Conservation (phyloP, 129 eudicot species). For the Helichrysum umbraculigerum region DNA sequence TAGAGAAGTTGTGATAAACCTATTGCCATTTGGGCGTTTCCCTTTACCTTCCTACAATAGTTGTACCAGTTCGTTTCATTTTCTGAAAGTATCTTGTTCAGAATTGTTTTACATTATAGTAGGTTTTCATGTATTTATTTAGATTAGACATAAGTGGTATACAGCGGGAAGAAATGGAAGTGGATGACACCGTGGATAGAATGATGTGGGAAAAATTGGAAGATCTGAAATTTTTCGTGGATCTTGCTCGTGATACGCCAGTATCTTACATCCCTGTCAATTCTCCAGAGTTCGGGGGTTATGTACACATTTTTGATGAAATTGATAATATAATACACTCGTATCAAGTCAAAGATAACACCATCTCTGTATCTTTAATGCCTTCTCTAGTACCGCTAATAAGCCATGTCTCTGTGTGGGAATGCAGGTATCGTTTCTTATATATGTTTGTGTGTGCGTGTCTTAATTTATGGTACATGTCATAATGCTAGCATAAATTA, state of each 20-base stretch:
- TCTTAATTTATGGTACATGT: no score
- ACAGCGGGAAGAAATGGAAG: no score
- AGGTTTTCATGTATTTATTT: background rate
- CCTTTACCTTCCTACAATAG: background rate
- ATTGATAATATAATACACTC: no score
- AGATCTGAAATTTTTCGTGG: background rate
- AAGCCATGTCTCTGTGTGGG: background rate
- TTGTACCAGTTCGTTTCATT: background rate
- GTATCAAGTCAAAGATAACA: no score
- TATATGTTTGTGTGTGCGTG: no score
- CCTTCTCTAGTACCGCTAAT: background rate
- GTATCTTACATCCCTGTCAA: background rate
- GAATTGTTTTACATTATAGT: background rate
- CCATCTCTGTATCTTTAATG: background rate
- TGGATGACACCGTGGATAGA: no score
- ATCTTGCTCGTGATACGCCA: background rate
- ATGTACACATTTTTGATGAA: background rate
- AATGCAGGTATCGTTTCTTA: background rate
- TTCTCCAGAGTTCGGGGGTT: background rate
- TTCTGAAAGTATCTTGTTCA: background rate
- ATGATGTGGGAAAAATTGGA: background rate
- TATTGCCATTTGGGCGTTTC: background rate
- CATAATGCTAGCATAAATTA: no score
- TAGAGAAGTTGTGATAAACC: background rate
- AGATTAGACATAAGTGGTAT: no score